Evolutionary conservation across 2,329 filamentous ascomycete genomes (phyloP), one percentile per base, ranked within the genome.

Genomic region (Calonectria hongkongensis): DNA sequence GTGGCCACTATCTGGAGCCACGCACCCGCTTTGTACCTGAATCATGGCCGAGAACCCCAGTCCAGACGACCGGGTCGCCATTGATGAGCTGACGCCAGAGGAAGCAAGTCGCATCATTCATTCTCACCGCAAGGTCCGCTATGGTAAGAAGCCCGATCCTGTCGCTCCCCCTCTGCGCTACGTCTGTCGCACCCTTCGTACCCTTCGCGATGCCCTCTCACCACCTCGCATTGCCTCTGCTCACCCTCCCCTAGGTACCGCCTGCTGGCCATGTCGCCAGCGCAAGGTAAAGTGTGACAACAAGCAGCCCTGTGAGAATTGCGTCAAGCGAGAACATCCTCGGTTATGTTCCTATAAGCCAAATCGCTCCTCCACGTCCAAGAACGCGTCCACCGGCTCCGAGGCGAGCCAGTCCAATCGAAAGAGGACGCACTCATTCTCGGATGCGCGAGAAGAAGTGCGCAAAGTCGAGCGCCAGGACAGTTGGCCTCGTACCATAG

Each of bases 231-330:
- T 43, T 25, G 43, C 56, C n/a, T 27, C 66, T 68, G 47, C 51
- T 58, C 63, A 56, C 50, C 70, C 18, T 15, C 60, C 60, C 60
- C 4, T 78, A 92, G 90, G 90, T 71, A 92, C 90, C 50, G 90
- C 90, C 5, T 93, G 91, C 79, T 93, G 91, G 91, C 91, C 91
- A 15, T 93, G 91, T 80, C 87, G 91, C 56, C 91, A 93, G 82
- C 88, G 91, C 75, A 93, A 93, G 83, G 91, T 93, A 48, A 93
- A 93, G 83, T 93, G 91, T 81, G 91, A 93, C 84, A 93, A 92
- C 82, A 91, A 92, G 81, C 88, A 92, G 79, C 91, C 91, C 0
- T 93, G 91, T 82, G 91, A 93, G 79, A 93, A 93, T 80, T 93
- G 91, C 79, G 88, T 92, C 79, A 92, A 92, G 84, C 85, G 91